Evolutionary conservation across 2,329 filamentous ascomycete genomes (phyloP), one percentile per base, ranked within the genome.

Genomic region (Fonsecaea multimorphosa): DNA sequence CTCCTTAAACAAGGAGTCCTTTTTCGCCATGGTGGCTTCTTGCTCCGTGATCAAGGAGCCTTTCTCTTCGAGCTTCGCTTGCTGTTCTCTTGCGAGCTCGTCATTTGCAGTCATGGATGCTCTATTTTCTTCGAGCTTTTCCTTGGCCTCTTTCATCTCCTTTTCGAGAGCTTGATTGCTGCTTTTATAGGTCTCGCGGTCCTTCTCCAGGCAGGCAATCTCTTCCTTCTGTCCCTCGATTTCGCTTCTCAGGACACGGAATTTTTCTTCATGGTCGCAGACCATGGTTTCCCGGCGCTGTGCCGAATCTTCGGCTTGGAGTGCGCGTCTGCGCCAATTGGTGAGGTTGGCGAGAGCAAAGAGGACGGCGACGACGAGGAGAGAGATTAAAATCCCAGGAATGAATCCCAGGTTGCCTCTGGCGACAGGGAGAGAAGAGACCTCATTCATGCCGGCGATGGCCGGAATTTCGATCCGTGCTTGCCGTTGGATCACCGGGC

Each of bases 401-500:
- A 8, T 1, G 34, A 14, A 38, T 3, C 44, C 44, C 44, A 49
- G 11, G 22, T 16, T 24, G 40, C 40, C 7, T 22, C 8, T 16
- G 9, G 7, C 44, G 22, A 12, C 29, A 24, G 11, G 19, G 2
- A 24, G 44, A 12, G 19, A 24, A 49, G 8, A 1, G 44, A 14
- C 22, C 9, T 27, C 44, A 24, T 2, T 14, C 44, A 6, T 44
- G 38, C 38, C n/a, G 38, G 19, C 6, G 22, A 29, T 8, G 54
- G 22, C 29, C 46, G 16, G 7, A 44, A 58, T 22, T 38, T 58
- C 22, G 29, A 59, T 12, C 14, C 40, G 38, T 12, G 54, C 40
- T 31, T 49, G 31, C 8, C 40, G 40, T 24, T 63, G 54, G 4
- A 63, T 32, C 27, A 58, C 61, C 8, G 61, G 61, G 31, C 61